Base-by-base conservation (phyloP, 2,329 filamentous ascomycete species). In the Sclerotinia spermophila region DNA sequence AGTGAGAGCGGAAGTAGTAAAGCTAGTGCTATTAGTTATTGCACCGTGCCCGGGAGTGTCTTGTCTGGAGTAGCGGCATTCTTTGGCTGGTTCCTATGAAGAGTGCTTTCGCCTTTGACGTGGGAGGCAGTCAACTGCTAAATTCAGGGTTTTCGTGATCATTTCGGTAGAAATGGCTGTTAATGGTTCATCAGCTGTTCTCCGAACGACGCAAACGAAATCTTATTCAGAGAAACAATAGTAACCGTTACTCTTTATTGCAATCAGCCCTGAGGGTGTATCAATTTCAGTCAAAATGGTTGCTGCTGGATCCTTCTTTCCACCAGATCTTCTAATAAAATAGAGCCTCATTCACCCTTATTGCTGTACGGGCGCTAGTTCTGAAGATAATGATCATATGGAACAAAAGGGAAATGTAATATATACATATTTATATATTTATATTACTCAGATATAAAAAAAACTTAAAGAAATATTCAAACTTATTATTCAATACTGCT, bases 1-100 rank as follows among this genome's bases (percentile, higher is more conserved):
- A 66, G 62, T 66, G 38, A 53, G 35, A 66, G 62, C 42, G 45
- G 62, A 30, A 24, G 45, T 65, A 33, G 45, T 35, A 65, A 65
- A n/a, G 15, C n/a, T 6, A 65, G 62, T 13, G 62, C n/a, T 21
- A n/a, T 66, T 24, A 66, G 62, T 24, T 66, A 66, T 40, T 66
- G 45, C 13, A 66, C 51, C 10, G 45, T 66, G 8, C 53, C 62
- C 17, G 45, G 45, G 15, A 53, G 62, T 17, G 15, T 53, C 45
- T 45, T 66, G 35, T 24, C 40, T 24, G 62, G 62, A 15, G 62
- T 66, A 19, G 62, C 62, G n/a, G 62, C 45, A 1, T 24, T 66
- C 7, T 66, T 66, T 35, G 62, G 62, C 19, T 66, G 62, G n/a
- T 66, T 66, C 30, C 45, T 66, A 5, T 66, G 5, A 65, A 40